Evolutionary conservation across 805 yeast genomes (phyloP), one percentile per base, ranked within the genome.

Genomic region (Zygoascus biomembranicola): DNA sequence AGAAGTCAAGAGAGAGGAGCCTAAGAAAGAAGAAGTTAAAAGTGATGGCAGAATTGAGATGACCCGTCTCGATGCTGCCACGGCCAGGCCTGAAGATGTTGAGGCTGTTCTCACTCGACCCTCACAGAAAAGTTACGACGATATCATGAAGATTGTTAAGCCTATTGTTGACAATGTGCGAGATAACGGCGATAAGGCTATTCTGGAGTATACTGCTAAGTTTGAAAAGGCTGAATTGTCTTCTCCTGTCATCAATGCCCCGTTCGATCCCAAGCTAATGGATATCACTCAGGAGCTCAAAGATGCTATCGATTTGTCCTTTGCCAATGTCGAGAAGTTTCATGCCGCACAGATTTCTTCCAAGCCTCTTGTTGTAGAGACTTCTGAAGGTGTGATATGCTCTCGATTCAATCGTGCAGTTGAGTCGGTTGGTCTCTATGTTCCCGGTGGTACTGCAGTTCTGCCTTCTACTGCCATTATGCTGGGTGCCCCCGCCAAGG

Each of bases 381-480:
- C 99, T 0, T 77, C 86, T 55, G 95, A 96, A 1, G 99, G 99
- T 61, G 98, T 94, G 26, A 72, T 78, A 51, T 94, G 99, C 73
- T 87, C 96, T 18, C 82, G 99, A 63, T 94, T 94, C 69, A 87
- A 98, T 14, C 82, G 96, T 64, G 94, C 99, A 6, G 90, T 94
- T 61, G 96, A 89, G 65, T 83, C 80, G 55, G 99, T 94, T 52
- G 99, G 99, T 56, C 78, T 95, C 55, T 94, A 94, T 66, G 87
- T 94, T 56, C 99, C 99, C 52, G 99, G 99, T 63, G 99, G 99
- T 62, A 90, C 98, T 45, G 99, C 99, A 2, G 92, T 94, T 35
- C 78, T 94, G 59, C 99, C 99, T 43, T 92, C 98, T 18, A 94
- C 99, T 13, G 95, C 98, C 5, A 78, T 94, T 71, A 94, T 94